Base-by-base conservation (phyloP, 2,329 filamentous ascomycete genomes). In the Pezicula neosporulosa region DNA sequence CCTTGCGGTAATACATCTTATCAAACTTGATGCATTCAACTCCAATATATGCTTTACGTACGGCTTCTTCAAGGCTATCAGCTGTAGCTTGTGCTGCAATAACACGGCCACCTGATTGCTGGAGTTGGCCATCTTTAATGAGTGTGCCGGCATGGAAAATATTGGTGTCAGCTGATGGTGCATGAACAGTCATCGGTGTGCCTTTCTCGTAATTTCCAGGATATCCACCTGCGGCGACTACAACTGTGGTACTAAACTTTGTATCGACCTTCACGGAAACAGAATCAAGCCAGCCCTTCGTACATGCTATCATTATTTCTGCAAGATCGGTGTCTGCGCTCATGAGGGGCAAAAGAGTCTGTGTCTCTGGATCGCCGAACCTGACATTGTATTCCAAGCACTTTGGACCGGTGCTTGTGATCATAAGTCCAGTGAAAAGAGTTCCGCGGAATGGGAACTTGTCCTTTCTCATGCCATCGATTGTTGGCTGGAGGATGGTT, bases 61-160 rank as follows among this genome's bases (percentile, higher is more conserved):
- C 90, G 0, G 94, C 94, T 48, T 88, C 85, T 62, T 90, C 82
- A 1, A 99, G 81, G 12, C 85, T 88, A 36, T 80, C 77, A 1
- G 83, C 87, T 2, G 85, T 87, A 1, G 92, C 89, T 36, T 89
- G 96, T n/a, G 90, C 85, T 15, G 93, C 92, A 65, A 99, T 96
- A 33, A 99, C 94, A 51, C 94, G 85, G 1, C 94, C 94, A 44
- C 94, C 94, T 0, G 87, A 81, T 0, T 90, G 93, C 64, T 85
- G 79, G 18, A 97, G 76, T 56, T 84, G 76, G 16, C 72, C 75
- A 35, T 83, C 78, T 9, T 80, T 74, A 15, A 90, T 68, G 37
- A 78, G 78, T 3, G 94, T 99, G 27, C 94, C 94, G 5, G 94
- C 94, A 66, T 99, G 94, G 82, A 99, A 99, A 56, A 97, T 82